A percentile compares a stretch with the other conserved stretches of the same genome.
These are phyloP conservation scores for Wickerhamiella infanticola DNA, from an alignment of 1,139 yeast species.

Conservation along the genomic window DNA sequence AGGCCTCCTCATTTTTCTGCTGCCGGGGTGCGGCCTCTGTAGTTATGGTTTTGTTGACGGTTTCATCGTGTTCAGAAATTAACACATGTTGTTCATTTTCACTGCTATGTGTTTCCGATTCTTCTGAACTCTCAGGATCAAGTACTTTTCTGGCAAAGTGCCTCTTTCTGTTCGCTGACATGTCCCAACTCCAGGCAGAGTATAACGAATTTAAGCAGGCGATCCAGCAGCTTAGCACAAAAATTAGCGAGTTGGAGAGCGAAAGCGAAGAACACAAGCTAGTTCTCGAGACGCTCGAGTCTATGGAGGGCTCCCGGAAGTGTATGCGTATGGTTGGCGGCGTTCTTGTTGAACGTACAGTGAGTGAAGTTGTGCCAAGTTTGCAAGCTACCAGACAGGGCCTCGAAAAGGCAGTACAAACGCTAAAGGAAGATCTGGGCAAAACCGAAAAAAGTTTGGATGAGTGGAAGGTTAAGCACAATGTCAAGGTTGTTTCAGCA, in stretches of 20 bases:
- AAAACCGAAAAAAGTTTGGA: constrained; percentile 25
- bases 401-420: constrained; percentile 22
- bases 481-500: constrained; percentile 27
- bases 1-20: neutral
- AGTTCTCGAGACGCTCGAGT: constrained; percentile 40
- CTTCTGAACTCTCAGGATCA: too few relatives aligned
- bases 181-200: constrained; percentile 26
- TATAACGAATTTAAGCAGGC: constrained; percentile 28
- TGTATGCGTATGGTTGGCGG: constrained; percentile 94
- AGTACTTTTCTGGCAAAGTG: constrained; percentile 1
- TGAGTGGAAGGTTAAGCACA: constrained; percentile 28
- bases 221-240: constrained; percentile 24
- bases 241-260: constrained; percentile 29
- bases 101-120: too few relatives aligned
- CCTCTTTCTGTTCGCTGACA: constrained; percentile 3
- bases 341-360: constrained; percentile 70
- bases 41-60: too few relatives aligned
- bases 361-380: constrained; percentile 57
- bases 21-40: too few relatives aligned
- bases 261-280: constrained; percentile 32
- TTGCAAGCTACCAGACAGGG: constrained; percentile 43
- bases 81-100: too few relatives aligned
- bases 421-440: constrained; percentile 23
- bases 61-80: too few relatives aligned
- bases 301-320: constrained; percentile 42